phyloP scores from a whole-genome alignment of 2,329 filamentous ascomycete genomes.

The Calonectria hongkongensis region DNA sequence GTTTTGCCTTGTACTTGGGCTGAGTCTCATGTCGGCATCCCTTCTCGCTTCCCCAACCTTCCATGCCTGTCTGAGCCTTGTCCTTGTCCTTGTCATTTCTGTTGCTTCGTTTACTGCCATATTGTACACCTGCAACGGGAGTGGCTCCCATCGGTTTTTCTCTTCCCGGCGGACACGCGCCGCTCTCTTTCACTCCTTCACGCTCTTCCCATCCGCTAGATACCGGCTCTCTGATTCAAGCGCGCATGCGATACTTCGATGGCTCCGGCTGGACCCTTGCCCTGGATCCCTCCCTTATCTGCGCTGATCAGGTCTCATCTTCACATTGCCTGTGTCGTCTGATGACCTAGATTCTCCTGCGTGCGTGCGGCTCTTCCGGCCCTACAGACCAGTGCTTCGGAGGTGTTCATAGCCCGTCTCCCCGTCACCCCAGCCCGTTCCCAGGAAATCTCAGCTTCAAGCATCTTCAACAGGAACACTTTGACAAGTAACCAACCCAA shows the following conservation, averaged over 20 bases:
- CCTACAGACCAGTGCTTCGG: constrained; percentile 41
- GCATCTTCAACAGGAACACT: constrained; percentile 12
- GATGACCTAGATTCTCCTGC: constrained; percentile 39
- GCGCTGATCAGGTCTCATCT: constrained; percentile 40
- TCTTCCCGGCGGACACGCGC: constrained; percentile 9
- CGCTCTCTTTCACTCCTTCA: constrained; percentile 14
- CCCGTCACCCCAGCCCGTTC: constrained; percentile 34
- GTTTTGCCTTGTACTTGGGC: constrained; percentile 19
- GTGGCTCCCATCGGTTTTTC: constrained; percentile 17
- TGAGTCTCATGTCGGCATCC: constrained; percentile 29
- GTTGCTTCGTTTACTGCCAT: constrained; percentile 32
- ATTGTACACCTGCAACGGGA: constrained; percentile 23
- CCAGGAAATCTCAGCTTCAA: constrained; percentile 4
- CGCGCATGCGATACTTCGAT: constrained; percentile 31
- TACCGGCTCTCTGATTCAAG: constrained; percentile 23
- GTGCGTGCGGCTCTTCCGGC: constrained; percentile 48
- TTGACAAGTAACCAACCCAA: constrained; percentile 9
- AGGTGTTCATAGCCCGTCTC: constrained; percentile 33
- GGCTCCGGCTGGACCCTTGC: constrained; percentile 42
- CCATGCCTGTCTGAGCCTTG: constrained; percentile 24
- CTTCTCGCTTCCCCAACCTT: constrained; percentile 27
- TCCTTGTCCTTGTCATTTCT: constrained; percentile 35
- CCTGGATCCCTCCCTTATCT: constrained; percentile 37
- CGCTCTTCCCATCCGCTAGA: neutral
- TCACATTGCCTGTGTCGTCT: constrained; percentile 32